A percentile compares a stretch with the other conserved stretches of the same genome.
Conservation (phyloP, 2,329 filamentous ascomycete species). For the Talaromyces pinophilus region DNA sequence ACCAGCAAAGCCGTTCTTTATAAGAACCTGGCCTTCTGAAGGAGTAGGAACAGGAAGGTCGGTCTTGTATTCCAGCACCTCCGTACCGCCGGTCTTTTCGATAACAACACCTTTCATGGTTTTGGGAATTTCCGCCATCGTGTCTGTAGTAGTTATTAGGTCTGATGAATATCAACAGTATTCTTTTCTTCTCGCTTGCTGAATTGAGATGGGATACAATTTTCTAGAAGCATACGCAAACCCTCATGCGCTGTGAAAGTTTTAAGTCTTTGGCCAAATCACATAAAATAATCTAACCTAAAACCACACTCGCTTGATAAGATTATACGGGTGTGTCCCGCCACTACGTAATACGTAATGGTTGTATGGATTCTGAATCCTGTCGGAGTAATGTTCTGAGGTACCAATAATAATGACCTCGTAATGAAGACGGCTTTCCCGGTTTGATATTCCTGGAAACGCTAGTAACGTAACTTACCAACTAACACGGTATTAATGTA, state of each 20-base stretch:
- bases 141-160: not conserved
- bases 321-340: not conserved
- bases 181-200: not conserved
- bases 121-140: slow-evolving; percentile 47
- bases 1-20: slow-evolving; percentile 73
- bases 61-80: slow-evolving; percentile 69
- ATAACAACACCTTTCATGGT: slow-evolving; percentile 70
- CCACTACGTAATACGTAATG: not conserved
- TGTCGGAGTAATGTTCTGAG: not conserved
- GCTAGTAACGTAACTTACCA: not conserved
- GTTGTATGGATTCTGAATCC: not conserved
- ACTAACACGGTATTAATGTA: not conserved
- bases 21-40: slow-evolving; percentile 66
- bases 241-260: not conserved
- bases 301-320: not conserved
- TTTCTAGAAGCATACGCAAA: not conserved
- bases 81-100: slow-evolving; percentile 65
- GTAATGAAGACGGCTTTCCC: not conserved
- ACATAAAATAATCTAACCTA: not conserved
- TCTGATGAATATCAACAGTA: not conserved
- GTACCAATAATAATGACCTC: not conserved
- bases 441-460: not conserved
- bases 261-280: not conserved
- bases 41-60: slow-evolving; percentile 67
- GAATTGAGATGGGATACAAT: not conserved